Evolutionary conservation across 2,329 filamentous ascomycete genomes (phyloP), one percentile per base, ranked within the genome.

Genomic region (Aspergillus clavatus): DNA sequence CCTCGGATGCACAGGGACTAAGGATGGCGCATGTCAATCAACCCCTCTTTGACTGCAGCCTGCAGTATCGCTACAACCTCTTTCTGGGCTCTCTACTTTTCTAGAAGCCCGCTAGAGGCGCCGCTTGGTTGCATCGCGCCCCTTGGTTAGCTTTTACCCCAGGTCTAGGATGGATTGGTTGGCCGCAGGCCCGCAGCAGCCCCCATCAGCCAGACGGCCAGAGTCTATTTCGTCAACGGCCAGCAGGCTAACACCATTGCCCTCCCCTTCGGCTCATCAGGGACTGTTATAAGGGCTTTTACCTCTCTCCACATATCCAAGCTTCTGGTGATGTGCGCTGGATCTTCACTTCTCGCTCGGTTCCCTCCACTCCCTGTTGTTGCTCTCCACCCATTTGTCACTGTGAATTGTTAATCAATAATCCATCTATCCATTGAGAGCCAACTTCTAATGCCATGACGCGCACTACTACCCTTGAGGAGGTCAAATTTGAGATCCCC

Each of bases 91-190:
- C 51, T 51, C 48, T 48, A 50, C 43, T 43, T 47, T 53, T 53
- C 50, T 54, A 50, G 49, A 50, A 52, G 42, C 31, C 50, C 50
- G 46, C 35, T 53, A 48, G 43, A 42, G 45, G 39, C 46, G 45
- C 45, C 44, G 38, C 45, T 45, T 50, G 51, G 44, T 40, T 36
- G 47, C 38, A 29, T 36, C 48, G 35, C 38, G 38, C 28, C 43
- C 31, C 42, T 47, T 43, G 33, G 12, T 45, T 45, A 39, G 35
- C 42, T 37, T 53, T 58, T 63, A 63, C 60, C 60, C 60, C 60
- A 62, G 60, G 59, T 62, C 58, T 41, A 42, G 41, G 38, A 47
- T 40, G 38, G 40, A 39, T 42, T 35, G n/a, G 31, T 10, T 11
- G 31, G 18, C 31, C 31, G 31, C 19, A 18, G 31, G 10, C 10